phyloP scores from a whole-genome alignment of 768 basidiomycete genomes.

The Tricholoma terreum region DNA sequence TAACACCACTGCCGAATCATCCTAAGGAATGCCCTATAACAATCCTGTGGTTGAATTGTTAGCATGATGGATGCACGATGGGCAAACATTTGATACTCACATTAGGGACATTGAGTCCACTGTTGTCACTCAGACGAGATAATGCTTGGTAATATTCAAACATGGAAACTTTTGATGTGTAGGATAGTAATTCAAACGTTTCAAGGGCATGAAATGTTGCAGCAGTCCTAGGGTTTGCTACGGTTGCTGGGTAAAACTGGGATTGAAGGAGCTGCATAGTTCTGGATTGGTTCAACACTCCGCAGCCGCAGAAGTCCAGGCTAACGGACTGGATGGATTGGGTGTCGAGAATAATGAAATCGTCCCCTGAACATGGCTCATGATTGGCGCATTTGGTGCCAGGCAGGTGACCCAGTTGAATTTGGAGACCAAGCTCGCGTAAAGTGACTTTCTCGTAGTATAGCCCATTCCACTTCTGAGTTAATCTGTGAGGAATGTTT shows the following conservation, averaged over 20 bases:
- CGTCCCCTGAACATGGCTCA: constrained; percentile 3
- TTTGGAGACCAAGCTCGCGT: constrained; percentile 11
- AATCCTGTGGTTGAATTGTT: constrained; percentile 3
- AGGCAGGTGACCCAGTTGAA: not conserved
- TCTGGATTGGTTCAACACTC: not conserved
- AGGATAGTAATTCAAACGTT: too few relatives aligned
- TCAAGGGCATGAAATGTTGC: constrained; percentile 16
- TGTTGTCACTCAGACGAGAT: too few relatives aligned
- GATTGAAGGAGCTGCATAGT: constrained; percentile 17
- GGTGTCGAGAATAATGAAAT: constrained; percentile 29
- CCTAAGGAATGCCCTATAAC: too few relatives aligned
- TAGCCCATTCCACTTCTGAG: constrained; percentile 5
- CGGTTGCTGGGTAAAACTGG: too few relatives aligned
- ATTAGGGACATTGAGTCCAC: too few relatives aligned
- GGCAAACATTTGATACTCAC: too few relatives aligned
- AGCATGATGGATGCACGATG: too few relatives aligned
- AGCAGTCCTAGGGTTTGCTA: constrained; percentile 12
- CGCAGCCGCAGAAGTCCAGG: constrained; percentile 22
- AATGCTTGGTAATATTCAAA: too few relatives aligned
- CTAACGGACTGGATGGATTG: constrained; percentile 17
- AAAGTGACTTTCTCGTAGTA: constrained; percentile 9
- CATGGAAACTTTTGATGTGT: too few relatives aligned
- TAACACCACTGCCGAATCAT: too few relatives aligned
- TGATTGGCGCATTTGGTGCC: constrained; percentile 13
- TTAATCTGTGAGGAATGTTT: not conserved